Evolutionary conservation across 2,329 filamentous ascomycete genomes (phyloP).

Genomic region (Cladosporium sphaerospermum): DNA sequence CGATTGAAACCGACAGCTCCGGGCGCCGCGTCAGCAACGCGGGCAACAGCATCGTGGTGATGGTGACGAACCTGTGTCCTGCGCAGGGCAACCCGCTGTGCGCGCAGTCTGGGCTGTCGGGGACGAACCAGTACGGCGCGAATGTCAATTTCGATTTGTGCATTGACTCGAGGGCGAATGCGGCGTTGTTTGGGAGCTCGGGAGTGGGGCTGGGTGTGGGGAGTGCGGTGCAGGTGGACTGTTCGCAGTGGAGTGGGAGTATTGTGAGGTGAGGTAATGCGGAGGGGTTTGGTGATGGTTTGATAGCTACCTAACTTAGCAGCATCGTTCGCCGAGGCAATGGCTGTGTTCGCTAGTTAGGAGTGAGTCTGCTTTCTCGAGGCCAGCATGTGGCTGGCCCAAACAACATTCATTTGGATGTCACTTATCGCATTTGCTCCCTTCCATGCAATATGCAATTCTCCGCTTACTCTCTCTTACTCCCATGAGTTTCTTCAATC

Average conservation of each 20-base stretch:
- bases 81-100: constrained; percentile 34
- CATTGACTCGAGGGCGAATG: constrained; percentile 32
- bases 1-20: constrained; percentile 29
- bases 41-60: constrained; percentile 31
- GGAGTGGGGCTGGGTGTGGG: constrained; percentile 30
- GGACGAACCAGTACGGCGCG: constrained; percentile 35
- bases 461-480: too few species aligned
- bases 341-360: too few species aligned
- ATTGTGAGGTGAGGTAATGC: constrained; percentile 11
- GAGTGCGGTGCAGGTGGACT: constrained; percentile 28
- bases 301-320: too few species aligned
- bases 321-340: too few species aligned
- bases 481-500: not conserved
- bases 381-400: not conserved
- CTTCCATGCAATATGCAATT: not conserved
- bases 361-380: too few species aligned
- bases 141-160: constrained; percentile 39
- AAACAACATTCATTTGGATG: not conserved
- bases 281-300: not conserved
- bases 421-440: not conserved
- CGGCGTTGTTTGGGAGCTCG: constrained; percentile 31
- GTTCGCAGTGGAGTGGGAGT: constrained; percentile 17
- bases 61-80: constrained; percentile 38
- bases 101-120: constrained; percentile 27
- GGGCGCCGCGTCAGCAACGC: constrained; percentile 25